Evolutionary conservation across 2,329 filamentous ascomycete species (phyloP).

Genomic region (Sarocladium strictum): DNA sequence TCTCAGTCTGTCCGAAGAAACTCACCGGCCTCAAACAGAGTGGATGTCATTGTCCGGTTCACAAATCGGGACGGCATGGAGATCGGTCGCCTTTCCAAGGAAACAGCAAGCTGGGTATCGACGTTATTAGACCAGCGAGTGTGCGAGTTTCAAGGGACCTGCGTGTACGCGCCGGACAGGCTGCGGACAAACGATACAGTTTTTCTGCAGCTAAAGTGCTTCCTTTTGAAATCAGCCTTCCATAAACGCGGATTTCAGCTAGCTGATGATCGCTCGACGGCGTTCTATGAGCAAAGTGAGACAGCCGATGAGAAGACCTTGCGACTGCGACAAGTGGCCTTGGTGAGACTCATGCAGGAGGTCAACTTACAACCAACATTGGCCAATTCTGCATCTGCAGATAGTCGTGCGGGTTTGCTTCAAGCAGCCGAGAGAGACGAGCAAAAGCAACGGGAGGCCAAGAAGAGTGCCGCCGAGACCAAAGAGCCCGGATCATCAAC

Average conservation of each 20-base stretch:
- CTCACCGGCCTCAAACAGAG: constrained; percentile 36
- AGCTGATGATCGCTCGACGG: constrained; percentile 63
- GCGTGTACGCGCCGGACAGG: constrained; percentile 81
- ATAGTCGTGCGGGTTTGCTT: constrained; percentile 77
- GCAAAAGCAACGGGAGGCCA: constrained; percentile 56
- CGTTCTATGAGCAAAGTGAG: constrained; percentile 79
- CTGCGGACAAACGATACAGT: constrained; percentile 88
- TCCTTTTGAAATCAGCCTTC: constrained; percentile 69
- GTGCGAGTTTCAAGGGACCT: constrained; percentile 79
- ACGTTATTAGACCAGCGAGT: constrained; percentile 85
- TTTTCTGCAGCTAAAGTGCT: constrained; percentile 82
- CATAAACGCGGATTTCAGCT: constrained; percentile 52
- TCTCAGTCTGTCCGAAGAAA: not conserved
- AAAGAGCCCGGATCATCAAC: constrained; percentile 41
- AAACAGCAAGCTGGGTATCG: constrained; percentile 87
- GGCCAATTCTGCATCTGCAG: constrained; percentile 68
- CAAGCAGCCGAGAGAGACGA: constrained; percentile 86
- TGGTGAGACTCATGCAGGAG: constrained; percentile 86
- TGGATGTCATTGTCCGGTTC: constrained; percentile 88
- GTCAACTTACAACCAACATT: constrained; percentile 74
- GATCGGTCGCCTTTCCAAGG: constrained; percentile 79
- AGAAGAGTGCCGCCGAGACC: constrained; percentile 22
- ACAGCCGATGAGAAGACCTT: constrained; percentile 78
- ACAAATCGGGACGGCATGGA: constrained; percentile 74
- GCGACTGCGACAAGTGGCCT: constrained; percentile 74